Conservation (phyloP, 2,329 filamentous ascomycete species). For the Alternaria alternata region DNA sequence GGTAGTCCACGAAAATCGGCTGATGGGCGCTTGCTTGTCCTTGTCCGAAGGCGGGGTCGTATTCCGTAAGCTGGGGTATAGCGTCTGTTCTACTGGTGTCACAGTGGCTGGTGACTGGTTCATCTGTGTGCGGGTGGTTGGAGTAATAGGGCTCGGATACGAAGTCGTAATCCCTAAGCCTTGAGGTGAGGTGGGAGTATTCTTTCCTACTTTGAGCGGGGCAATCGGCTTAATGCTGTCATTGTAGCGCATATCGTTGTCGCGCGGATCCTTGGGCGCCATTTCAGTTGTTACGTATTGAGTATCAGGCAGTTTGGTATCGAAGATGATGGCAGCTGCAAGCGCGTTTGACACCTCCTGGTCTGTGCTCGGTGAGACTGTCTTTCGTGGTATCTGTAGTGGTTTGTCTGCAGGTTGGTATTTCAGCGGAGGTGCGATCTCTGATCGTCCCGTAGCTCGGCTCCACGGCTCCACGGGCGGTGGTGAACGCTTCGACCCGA, state of each 20-base stretch:
- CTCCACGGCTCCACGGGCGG: slow-evolving; percentile 68
- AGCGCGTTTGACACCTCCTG: slow-evolving; percentile 36
- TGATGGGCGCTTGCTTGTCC: slow-evolving; percentile 28
- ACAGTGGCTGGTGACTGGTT: slow-evolving; percentile 22
- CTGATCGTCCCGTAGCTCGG: slow-evolving; percentile 73
- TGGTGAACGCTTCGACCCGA: slow-evolving; percentile 32
- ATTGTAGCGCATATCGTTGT: slow-evolving; percentile 42
- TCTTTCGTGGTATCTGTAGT: slow-evolving; percentile 58
- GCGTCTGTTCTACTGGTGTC: slow-evolving; percentile 22
- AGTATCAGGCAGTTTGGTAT: slow-evolving; percentile 40
- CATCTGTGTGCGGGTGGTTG: slow-evolving; percentile 31
- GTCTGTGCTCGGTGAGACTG: slow-evolving; percentile 30
- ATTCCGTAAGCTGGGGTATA: slow-evolving; percentile 27
- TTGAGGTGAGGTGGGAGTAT: slow-evolving; percentile 43
- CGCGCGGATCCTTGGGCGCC: slow-evolving; percentile 13
- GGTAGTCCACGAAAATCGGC: slow-evolving; percentile 44
- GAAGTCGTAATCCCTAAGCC: slow-evolving; percentile 36
- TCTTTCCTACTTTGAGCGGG: slow-evolving; percentile 53
- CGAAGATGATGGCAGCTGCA: slow-evolving; percentile 31
- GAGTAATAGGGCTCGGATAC: slow-evolving; percentile 42
- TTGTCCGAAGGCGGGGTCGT: slow-evolving; percentile 38
- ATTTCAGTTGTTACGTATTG: slow-evolving; percentile 37
- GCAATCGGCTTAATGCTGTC: slow-evolving; percentile 54
- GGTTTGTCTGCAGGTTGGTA: slow-evolving; percentile 66
- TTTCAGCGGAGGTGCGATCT: slow-evolving; percentile 69